A percentile compares a stretch with the other conserved stretches of the same genome.
Evolutionary conservation across 352 stramenopile genomes (phyloP).

Genomic region (Phytophthora pseudosyringae): DNA sequence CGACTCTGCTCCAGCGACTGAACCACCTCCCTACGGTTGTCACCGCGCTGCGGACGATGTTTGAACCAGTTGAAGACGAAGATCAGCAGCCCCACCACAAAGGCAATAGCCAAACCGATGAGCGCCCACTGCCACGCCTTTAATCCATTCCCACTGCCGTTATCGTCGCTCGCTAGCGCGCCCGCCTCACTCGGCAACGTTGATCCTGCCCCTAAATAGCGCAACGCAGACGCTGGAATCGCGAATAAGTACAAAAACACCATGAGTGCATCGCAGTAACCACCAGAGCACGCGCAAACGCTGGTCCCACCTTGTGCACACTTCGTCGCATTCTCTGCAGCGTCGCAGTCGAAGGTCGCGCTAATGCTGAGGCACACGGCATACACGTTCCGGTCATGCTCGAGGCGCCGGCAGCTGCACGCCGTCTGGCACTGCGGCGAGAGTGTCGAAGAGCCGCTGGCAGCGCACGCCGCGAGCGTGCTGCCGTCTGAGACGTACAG

Average conservation of each 20-base stretch:
- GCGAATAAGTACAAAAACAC: not conserved
- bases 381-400: conserved; percentile 15
- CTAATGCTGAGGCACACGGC: conserved; percentile 26
- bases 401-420: conserved; percentile 29
- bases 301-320: conserved; percentile 17
- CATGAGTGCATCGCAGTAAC: conserved; percentile 6
- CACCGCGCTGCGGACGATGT: conserved; percentile 41
- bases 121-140: conserved; percentile 47
- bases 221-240: conserved; percentile 4
- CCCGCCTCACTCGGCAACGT: not conserved
- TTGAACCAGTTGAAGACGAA: conserved; percentile 64
- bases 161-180: conserved; percentile 15
- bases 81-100: conserved; percentile 38
- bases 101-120: conserved; percentile 39
- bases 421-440: conserved; percentile 17
- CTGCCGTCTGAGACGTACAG: conserved; percentile 30
- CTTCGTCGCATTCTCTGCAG: conserved; percentile 14
- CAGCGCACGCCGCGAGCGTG: conserved; percentile 14
- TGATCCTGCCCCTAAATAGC: conserved; percentile 6
- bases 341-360: conserved; percentile 12
- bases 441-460: conserved; percentile 13
- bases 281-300: not conserved
- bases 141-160: conserved; percentile 15
- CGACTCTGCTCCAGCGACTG: conserved; percentile 33
- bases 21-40: conserved; percentile 42